phyloP scores from a whole-genome alignment of 495 filamentous ascomycete species.

The Xylaria acuta region DNA sequence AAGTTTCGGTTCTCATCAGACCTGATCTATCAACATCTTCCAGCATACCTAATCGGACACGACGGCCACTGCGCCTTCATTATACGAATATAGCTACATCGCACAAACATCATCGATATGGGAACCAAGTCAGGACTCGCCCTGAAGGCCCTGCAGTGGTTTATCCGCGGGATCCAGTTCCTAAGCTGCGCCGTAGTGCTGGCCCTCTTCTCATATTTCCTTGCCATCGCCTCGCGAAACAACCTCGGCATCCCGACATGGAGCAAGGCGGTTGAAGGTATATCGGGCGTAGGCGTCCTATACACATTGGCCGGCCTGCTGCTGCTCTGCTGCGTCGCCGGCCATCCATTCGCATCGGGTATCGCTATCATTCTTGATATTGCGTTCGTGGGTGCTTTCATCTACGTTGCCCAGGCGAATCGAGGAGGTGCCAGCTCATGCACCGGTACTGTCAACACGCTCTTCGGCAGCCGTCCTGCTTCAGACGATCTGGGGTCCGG shows the following conservation, averaged over 20 bases:
- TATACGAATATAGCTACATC: constrained; percentile 31
- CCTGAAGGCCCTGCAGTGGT: constrained; percentile 67
- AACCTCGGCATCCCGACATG: constrained; percentile 64
- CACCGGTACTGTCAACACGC: constrained; percentile 67
- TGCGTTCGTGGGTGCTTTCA: constrained; percentile 62
- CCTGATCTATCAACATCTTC: constrained; percentile 4
- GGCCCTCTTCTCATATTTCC: constrained; percentile 81
- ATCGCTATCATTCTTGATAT: constrained; percentile 72
- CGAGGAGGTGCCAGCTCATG: constrained; percentile 68
- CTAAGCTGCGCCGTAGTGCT: constrained; percentile 73
- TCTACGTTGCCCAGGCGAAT: constrained; percentile 67
- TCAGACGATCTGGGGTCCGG: constrained; percentile 45
- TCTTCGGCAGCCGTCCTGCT: constrained; percentile 67
- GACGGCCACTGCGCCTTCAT: neutral
- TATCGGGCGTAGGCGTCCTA: constrained; percentile 73
- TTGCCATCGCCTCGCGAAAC: constrained; percentile 65
- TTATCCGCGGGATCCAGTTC: constrained; percentile 74
- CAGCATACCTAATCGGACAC: neutral
- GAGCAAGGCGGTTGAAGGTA: constrained; percentile 80
- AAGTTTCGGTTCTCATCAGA: neutral
- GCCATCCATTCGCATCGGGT: constrained; percentile 68
- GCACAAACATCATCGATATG: constrained; percentile 41
- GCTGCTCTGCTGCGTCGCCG: constrained; percentile 79
- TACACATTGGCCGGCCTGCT: constrained; percentile 75
- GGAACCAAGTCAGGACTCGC: constrained; percentile 56